phyloP scores from a whole-genome alignment of 805 yeast species.

The Saturnispora sekii region DNA sequence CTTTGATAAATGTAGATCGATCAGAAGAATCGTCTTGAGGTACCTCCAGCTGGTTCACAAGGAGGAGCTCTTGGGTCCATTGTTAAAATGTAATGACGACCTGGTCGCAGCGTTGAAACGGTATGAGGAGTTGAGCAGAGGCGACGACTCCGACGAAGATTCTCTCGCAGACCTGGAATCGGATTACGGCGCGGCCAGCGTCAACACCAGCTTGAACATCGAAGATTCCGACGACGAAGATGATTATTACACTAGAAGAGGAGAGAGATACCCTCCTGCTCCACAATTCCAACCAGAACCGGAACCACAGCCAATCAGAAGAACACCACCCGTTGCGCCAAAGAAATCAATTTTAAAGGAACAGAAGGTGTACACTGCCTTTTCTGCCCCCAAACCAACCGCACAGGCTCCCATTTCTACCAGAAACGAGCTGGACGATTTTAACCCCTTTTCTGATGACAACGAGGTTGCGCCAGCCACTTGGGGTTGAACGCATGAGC shows the following conservation, averaged over 20 bases:
- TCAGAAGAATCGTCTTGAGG: conserved; percentile 69
- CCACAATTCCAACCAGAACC: neutral
- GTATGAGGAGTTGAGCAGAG: conserved; percentile 49
- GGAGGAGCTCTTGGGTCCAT: conserved; percentile 81
- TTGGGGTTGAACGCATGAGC: conserved; percentile 18
- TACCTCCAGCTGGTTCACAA: conserved; percentile 77
- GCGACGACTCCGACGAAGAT: conserved; percentile 33
- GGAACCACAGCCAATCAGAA: conserved; percentile 5
- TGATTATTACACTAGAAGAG: conserved; percentile 4
- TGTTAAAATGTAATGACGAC: conserved; percentile 85
- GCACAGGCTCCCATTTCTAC: neutral
- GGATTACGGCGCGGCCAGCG: conserved; percentile 14
- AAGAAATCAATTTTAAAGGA: conserved; percentile 14
- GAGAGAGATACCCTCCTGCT: conserved; percentile 3
- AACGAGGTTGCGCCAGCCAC: conserved; percentile 22
- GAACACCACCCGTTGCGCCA: conserved; percentile 24
- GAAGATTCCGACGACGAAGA: conserved; percentile 4
- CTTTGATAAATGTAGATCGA: conserved; percentile 65
- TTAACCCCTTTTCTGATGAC: conserved; percentile 25
- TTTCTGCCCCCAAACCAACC: neutral
- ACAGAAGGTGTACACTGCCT: neutral
- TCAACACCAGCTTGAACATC: neutral
- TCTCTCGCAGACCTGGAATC: conserved; percentile 32
- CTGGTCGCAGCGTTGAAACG: conserved; percentile 62
- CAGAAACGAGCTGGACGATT: conserved; percentile 17